These are phyloP conservation scores for Penicillium roqueforti DNA, from an alignment of 495 filamentous ascomycete genomes.

Conservation along the genomic window DNA sequence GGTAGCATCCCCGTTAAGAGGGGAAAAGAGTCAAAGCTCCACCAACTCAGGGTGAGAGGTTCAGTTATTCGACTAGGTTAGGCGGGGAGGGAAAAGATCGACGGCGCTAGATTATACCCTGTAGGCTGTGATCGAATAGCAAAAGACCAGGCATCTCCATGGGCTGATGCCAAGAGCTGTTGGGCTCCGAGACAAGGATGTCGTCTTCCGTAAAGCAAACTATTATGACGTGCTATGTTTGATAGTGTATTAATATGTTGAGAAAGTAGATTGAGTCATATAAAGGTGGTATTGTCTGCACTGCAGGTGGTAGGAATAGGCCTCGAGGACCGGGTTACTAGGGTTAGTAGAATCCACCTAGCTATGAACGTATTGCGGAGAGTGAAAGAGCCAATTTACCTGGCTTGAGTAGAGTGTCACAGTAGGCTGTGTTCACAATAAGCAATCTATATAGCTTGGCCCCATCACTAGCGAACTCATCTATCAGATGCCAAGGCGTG, in stretches of 20 bases:
- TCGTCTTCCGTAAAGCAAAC: neutral
- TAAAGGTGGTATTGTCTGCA: no score
- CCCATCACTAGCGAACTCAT: neutral
- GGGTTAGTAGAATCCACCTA: no score
- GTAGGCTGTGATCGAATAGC: neutral
- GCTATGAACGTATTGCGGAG: no score
- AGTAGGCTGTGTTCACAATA: neutral
- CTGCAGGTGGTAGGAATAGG: no score
- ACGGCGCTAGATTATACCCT: neutral
- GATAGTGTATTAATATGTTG: no score
- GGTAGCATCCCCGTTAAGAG: conserved; percentile 15
- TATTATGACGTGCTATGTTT: neutral
- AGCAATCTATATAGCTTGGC: neutral
- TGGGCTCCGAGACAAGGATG: neutral
- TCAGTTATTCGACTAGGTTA: neutral
- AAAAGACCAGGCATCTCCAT: neutral
- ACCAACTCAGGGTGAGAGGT: neutral
- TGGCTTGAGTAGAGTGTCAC: no score
- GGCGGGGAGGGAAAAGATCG: neutral
- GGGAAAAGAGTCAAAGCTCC: neutral
- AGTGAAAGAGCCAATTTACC: neutral
- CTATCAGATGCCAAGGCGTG: neutral
- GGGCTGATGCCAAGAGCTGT: neutral
- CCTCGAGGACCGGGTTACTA: no score
- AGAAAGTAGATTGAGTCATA: no score